phyloP scores from a whole-genome alignment of 73 alveolate species.

The Blepharisma stoltei region DNA sequence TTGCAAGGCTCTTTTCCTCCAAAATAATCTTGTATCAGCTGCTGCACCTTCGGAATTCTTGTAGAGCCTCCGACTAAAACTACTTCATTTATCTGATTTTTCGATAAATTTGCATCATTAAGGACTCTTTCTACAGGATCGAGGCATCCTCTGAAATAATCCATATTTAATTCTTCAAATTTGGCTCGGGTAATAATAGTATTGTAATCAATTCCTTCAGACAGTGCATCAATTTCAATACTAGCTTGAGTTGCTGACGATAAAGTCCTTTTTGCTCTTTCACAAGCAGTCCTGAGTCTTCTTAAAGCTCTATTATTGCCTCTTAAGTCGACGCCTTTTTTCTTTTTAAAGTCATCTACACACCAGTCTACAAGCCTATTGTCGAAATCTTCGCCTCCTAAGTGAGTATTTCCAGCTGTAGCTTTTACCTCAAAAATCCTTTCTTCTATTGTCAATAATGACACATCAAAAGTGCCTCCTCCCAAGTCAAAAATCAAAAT shows the following conservation, averaged over 20 bases:
- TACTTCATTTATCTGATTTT: conserved; percentile 61
- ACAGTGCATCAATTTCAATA: conserved; percentile 80
- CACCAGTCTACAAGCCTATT: conserved; percentile 65
- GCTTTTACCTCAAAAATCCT: conserved; percentile 89
- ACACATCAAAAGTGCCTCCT: conserved; percentile 93
- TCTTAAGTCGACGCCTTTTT: conserved; percentile 70
- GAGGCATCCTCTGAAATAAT: conserved; percentile 64
- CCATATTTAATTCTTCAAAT: conserved; percentile 62
- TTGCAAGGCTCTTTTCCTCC: conserved; percentile 82
- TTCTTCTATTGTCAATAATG: conserved; percentile 81
- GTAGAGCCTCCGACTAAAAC: conserved; percentile 87
- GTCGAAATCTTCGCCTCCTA: conserved; percentile 97
- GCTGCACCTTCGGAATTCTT: conserved; percentile 70
- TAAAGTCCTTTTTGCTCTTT: conserved; percentile 90
- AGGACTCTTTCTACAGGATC: conserved; percentile 71
- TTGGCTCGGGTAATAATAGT: conserved; percentile 55
- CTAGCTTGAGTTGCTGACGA: conserved; percentile 83
- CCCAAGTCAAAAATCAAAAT: conserved; percentile 83
- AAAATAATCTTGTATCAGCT: conserved; percentile 80
- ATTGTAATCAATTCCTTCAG: conserved; percentile 74
- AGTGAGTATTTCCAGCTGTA: conserved; percentile 90
- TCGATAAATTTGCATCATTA: conserved; percentile 63
- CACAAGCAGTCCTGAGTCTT: conserved; percentile 92
- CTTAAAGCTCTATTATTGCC: conserved; percentile 83
- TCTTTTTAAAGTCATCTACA: conserved; percentile 66